Percentiles rank a stretch among this genome's conserved stretches.
These are phyloP conservation scores for Alternaria triticina DNA, from an alignment of 2,329 filamentous ascomycete genomes.

Conservation along the genomic window DNA sequence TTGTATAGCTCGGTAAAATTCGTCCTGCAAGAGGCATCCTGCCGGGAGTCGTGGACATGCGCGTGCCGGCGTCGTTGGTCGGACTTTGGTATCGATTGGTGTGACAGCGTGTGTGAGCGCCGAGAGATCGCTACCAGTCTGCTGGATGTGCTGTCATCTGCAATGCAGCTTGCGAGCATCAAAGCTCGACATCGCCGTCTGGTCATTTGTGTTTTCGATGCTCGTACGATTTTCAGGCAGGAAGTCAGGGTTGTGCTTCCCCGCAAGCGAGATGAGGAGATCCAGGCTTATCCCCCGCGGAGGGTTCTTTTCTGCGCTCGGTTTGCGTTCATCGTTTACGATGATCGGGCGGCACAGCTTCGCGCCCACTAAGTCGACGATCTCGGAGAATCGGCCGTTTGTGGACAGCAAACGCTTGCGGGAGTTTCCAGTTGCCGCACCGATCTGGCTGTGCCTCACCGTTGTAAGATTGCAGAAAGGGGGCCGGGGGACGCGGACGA, in stretches of 20 bases:
- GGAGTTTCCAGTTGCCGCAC: constrained; percentile 5
- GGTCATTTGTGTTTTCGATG: constrained; percentile 7
- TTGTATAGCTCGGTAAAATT: neutral
- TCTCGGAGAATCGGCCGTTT: constrained; percentile 8
- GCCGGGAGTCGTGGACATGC: neutral
- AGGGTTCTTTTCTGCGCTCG: constrained; percentile 1
- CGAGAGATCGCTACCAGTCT: constrained; percentile 7
- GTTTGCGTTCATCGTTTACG: constrained; percentile 5
- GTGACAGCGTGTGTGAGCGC: constrained; percentile 1
- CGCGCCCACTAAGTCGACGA: constrained; percentile 3
- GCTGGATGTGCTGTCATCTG: constrained; percentile 2
- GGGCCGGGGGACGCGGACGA: constrained; percentile 6
- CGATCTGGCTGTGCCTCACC: constrained; percentile 15
- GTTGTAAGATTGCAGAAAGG: constrained; percentile 8
- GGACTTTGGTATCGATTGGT: neutral
- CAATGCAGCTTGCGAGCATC: constrained; percentile 8
- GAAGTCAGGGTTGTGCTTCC: constrained; percentile 11
- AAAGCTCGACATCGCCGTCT: constrained; percentile 2
- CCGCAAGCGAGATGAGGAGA: constrained; percentile 17
- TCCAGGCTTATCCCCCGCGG: constrained; percentile 6
- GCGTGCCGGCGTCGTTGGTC: neutral
- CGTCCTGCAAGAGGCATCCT: neutral
- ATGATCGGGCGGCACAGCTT: constrained; percentile 3
- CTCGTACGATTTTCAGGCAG: constrained; percentile 8
- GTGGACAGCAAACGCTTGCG: constrained; percentile 2